Conservation (phyloP, 805 yeast genomes). For the Saccharomyces kudriavzevii region DNA sequence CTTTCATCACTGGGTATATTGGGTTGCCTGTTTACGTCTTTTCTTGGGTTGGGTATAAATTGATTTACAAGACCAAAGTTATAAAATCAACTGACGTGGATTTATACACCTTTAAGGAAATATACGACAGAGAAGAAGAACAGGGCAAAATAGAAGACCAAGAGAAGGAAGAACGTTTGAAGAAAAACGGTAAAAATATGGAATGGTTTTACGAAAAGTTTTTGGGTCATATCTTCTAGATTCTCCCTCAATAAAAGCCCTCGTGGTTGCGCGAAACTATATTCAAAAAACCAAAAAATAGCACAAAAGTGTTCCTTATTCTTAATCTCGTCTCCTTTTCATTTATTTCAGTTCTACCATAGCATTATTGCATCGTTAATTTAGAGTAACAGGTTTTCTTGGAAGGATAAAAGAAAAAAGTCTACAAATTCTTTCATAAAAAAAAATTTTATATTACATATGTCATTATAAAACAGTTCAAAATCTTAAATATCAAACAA, state of each 20-base stretch:
- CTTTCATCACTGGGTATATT: slow-evolving; percentile 71
- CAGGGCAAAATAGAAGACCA: slow-evolving; percentile 27
- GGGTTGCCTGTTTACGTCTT: slow-evolving; percentile 52
- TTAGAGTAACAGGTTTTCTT: neutral
- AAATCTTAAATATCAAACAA: neutral
- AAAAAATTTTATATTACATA: neutral
- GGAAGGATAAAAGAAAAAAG: neutral
- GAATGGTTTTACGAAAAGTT: slow-evolving; percentile 43
- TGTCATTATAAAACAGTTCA: neutral
- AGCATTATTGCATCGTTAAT: neutral
- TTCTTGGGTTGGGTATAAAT: slow-evolving; percentile 52
- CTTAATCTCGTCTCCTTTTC: neutral
- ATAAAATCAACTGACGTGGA: slow-evolving; percentile 53
- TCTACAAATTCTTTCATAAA: neutral
- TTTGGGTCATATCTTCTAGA: slow-evolving; percentile 42
- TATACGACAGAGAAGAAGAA: slow-evolving; percentile 28
- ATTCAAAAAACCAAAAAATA: neutral
- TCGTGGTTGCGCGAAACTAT: neutral
- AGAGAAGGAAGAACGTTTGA: slow-evolving; percentile 24
- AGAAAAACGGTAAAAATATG: slow-evolving; percentile 27
- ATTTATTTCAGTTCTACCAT: neutral
- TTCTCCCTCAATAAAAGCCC: neutral
- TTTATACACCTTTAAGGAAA: slow-evolving; percentile 23
- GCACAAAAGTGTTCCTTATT: neutral
- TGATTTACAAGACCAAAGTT: slow-evolving; percentile 41